Base-by-base conservation (phyloP, 2,329 filamentous ascomycete species). In the Trichoderma atrobrunneum region DNA sequence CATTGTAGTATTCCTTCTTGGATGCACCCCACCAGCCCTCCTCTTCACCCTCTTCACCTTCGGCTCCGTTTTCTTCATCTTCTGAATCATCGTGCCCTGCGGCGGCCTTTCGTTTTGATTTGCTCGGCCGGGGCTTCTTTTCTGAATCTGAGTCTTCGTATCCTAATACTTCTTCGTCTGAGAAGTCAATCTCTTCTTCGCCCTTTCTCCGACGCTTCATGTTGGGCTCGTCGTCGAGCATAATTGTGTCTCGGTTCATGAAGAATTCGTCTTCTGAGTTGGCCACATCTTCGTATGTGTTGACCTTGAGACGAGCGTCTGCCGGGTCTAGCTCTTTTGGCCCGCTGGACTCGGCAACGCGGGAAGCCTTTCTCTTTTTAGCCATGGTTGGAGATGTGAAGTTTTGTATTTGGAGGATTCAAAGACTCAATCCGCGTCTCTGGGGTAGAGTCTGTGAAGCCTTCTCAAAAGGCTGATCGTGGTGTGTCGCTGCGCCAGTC, bases 221-320 rank as follows among this genome's bases (percentile, higher is more conserved):
- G 51, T 89, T 88, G 16, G 92, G 93, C 39, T 87, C 92, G 76
- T 97, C 94, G 34, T 97, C 93, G 48, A 99, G 87, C 78, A 95
- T 82, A 74, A 99, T 90, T 79, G 93, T 92, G 82, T 99, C 96
- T 75, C 92, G 89, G 75, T 95, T 92, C 73, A 95, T 86, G 78
- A 95, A 93, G 80, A 97, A 97, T 80, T 97, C 94, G 81, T 99
- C 96, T 81, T 97, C 94, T 1, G 94, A 97, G 80, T 98, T 92
- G 75, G 95, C 93, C 76, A 99, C 91, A 82, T 97, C 94, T 81
- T 95, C 91, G 81, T 88, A 95, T 3, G 89, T 91, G 61, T 81
- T 85, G 77, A 91, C 84, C 26, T 86, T 87, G 18, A 94, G 87
- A 67, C 90, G 89, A 43, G 91, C 88, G 74, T 91, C 89, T 36